Evolutionary conservation across 2,329 filamentous ascomycete genomes (phyloP).

Genomic region (Lachnellula hyalina): DNA sequence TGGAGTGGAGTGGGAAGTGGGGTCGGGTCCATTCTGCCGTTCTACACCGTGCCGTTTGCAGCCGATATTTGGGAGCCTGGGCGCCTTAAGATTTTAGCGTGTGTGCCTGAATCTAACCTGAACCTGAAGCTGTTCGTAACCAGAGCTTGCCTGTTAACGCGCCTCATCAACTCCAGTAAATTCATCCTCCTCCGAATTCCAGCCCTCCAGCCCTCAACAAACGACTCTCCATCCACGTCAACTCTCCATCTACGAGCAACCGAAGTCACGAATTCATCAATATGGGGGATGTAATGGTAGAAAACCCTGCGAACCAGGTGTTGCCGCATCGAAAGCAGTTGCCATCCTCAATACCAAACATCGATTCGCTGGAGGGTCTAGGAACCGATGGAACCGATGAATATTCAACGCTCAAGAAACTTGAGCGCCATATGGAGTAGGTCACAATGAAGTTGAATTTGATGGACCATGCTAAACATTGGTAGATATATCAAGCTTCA

Average conservation of each 20-base stretch:
- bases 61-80: not conserved
- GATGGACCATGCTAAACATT: conserved; percentile 23
- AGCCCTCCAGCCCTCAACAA: not conserved
- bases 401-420: conserved; percentile 92
- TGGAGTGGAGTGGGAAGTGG: no score
- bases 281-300: conserved; percentile 86
- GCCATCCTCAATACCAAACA: conserved; percentile 77
- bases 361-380: conserved; percentile 84
- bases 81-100: not conserved
- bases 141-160: conserved; percentile 9
- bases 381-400: conserved; percentile 80
- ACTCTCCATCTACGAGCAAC: not conserved
- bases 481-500: conserved; percentile 87
- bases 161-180: conserved; percentile 4
- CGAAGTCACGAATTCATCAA: conserved; percentile 14
- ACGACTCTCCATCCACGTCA: not conserved
- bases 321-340: conserved; percentile 76
- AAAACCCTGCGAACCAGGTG: conserved; percentile 69
- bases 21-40: no score
- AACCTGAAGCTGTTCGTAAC: conserved; percentile 2
- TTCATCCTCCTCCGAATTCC: not conserved
- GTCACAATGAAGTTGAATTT: conserved; percentile 25
- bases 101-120: not conserved
- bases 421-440: conserved; percentile 93
- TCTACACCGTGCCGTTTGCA: not conserved